Evolutionary conservation across 805 yeast species (phyloP), one percentile per base, ranked within the genome.

Genomic region (Candida maesae): DNA sequence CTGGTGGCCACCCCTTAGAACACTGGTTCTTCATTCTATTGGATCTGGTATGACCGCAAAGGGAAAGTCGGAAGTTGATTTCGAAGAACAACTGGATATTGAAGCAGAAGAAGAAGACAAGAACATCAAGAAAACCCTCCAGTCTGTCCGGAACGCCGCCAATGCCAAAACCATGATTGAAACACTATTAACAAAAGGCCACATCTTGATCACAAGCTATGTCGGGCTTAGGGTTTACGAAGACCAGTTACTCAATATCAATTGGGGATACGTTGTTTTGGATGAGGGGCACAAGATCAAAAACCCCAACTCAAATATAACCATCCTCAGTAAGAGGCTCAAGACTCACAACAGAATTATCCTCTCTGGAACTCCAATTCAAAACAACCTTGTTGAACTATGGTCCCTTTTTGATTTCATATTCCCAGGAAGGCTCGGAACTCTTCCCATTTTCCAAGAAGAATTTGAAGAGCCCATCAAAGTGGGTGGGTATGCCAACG

Each of bases 251-350:
- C 60, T 87, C n/a, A 78, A 84, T 0, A 68, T 74, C 10, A 67
- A 76, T 34, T 93, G 98, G 98, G 89, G 90, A 1, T 91, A 90
- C 56, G 91, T 82, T 14, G 87, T 91, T 1, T 64, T 91, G 10
- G 99, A 91, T 63, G 99, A 93, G 60, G 99, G 99, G 2, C 99
- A 93, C 62, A 93, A 91, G 63, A 93, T 93, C 41, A 71, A 98
- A 52, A 93, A 93, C 58, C 98, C 99, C 0, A 89, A 93, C 56
- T 79, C 93, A 41, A 95, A 81, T 39, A 84, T 93, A 6, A 83
- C 97, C 0, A 65, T 93, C 26, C 73, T 84, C 0, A 85, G 96
- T 62, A 93, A 93, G 59, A 88, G 84, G 50, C 60, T 93, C 34
- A 80, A 78, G 53, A 88, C 98, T 0, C 78, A 80, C n/a, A 81